A percentile compares a stretch with the other conserved stretches of the same genome.
These are phyloP conservation scores for Cinnamomum chago DNA, from an alignment of 164 flowering plant species.

Conservation along the genomic window DNA sequence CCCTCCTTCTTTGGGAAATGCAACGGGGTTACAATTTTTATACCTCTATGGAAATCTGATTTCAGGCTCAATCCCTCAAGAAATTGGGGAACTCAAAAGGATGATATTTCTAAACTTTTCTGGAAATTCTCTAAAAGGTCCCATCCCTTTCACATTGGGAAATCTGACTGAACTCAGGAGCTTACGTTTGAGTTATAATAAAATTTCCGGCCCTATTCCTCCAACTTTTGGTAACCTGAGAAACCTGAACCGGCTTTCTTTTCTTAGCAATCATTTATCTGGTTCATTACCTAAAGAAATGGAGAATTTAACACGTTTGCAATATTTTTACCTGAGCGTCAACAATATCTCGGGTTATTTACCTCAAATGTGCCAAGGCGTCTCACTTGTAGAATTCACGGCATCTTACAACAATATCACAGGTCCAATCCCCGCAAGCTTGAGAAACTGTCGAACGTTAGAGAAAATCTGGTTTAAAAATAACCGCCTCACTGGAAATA, in stretches of 20 bases:
- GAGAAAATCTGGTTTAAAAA: not conserved
- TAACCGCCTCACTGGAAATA: not conserved
- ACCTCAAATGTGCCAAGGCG: not conserved
- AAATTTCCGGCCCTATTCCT: no score
- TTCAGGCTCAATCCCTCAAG: not conserved
- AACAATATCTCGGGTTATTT: not conserved
- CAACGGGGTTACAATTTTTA: not conserved
- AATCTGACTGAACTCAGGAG: no score
- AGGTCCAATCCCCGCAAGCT: not conserved
- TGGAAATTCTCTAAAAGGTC: no score
- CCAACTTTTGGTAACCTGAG: no score
- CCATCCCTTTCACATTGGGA: no score
- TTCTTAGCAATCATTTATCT: no score
- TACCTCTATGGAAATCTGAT: not conserved
- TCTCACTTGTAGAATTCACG: not conserved
- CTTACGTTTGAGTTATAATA: no score
- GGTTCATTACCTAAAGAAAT: constrained; percentile 1
- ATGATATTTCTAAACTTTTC: no score
- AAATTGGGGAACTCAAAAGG: not conserved
- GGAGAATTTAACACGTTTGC: not conserved
- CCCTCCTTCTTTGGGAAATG: not conserved
- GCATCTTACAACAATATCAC: not conserved
- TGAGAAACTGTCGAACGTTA: not conserved
- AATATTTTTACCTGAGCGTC: not conserved
- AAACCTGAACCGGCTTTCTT: no score